Conservation (phyloP, 306 rosid genomes). For the Ceratonia siliqua region DNA sequence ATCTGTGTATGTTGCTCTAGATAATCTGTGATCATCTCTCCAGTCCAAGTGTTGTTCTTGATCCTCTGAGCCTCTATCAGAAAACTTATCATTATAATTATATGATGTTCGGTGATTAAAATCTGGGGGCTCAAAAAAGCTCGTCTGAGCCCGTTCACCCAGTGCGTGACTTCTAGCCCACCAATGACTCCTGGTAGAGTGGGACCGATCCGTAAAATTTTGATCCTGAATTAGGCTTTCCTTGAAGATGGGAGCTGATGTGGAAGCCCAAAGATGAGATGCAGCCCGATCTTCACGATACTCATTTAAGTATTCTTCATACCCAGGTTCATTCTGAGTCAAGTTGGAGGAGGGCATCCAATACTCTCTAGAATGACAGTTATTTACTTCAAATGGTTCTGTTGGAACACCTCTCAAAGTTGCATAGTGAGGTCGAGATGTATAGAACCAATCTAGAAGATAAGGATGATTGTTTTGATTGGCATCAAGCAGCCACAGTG, state of each 20-base stretch:
- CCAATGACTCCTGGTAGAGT: slow-evolving; percentile 58
- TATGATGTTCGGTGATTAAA: slow-evolving; percentile 46
- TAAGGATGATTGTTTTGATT: slow-evolving; percentile 61
- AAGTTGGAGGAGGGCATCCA: slow-evolving; percentile 56
- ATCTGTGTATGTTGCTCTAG: slow-evolving; percentile 50
- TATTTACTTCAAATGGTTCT: slow-evolving; percentile 44
- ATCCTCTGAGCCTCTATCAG: slow-evolving; percentile 70
- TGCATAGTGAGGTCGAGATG: slow-evolving; percentile 39
- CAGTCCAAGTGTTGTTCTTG: slow-evolving; percentile 54
- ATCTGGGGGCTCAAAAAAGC: slow-evolving; percentile 90
- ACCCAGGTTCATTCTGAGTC: slow-evolving; percentile 39
- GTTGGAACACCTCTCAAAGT: slow-evolving; percentile 31
- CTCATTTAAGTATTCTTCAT: slow-evolving; percentile 46
- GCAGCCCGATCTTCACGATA: slow-evolving; percentile 38
- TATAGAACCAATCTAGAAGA: slow-evolving; percentile 86
- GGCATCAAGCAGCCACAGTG: slow-evolving; percentile 62
- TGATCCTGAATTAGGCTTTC: slow-evolving; percentile 52
- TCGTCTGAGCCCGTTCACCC: slow-evolving; percentile 49
- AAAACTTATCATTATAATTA: slow-evolving; percentile 45
- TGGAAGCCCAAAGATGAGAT: slow-evolving; percentile 73
- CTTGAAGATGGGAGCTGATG: slow-evolving; percentile 61
- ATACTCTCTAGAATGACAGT: slow-evolving; percentile 46
- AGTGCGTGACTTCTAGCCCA: slow-evolving; percentile 66
- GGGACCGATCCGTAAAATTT: slow-evolving; percentile 25
- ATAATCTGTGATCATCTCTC: slow-evolving; percentile 49